Evolutionary conservation across 1,139 yeast genomes (phyloP).

Genomic region (Taphrina pruni): DNA sequence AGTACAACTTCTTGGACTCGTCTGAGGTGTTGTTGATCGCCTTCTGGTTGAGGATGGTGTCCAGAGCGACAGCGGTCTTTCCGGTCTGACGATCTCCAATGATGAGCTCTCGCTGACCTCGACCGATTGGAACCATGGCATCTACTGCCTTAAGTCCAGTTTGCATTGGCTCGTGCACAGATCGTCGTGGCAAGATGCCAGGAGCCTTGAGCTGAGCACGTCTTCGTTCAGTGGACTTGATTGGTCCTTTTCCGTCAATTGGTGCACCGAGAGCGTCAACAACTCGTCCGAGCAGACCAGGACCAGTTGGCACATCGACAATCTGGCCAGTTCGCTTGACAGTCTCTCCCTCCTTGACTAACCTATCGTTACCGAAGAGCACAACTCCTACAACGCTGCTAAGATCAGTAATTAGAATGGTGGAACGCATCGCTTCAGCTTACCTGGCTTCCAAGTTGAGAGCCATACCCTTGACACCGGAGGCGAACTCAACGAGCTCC

Average conservation of each 20-base stretch:
- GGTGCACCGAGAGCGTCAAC: conserved; percentile 99
- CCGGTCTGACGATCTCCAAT: conserved; percentile 99
- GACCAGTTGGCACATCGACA: conserved; percentile 99
- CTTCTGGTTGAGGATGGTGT: conserved; percentile 98
- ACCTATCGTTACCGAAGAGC: conserved; percentile 98
- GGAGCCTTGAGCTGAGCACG: conserved; percentile 99
- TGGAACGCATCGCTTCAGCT: conserved; percentile 56
- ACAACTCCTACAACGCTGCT: conserved; percentile 92
- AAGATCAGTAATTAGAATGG: background rate
- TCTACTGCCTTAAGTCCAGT: conserved; percentile 99
- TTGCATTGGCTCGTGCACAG: conserved; percentile 99
- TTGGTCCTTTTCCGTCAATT: conserved; percentile 99
- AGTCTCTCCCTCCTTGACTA: conserved; percentile 99
- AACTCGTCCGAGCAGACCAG: conserved; percentile 97
- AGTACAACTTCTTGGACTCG: conserved; percentile 97
- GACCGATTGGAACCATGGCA: conserved; percentile 98
- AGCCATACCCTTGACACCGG: conserved; percentile 99
- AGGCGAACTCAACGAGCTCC: conserved; percentile 98
- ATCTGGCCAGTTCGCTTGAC: conserved; percentile 99
- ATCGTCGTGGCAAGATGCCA: conserved; percentile 99
- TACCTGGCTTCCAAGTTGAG: conserved; percentile 89
- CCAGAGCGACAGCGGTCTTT: conserved; percentile 98
- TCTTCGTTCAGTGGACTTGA: conserved; percentile 79
- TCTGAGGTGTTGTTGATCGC: conserved; percentile 98
- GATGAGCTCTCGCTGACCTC: conserved; percentile 99